phyloP scores from a whole-genome alignment of 139 green algal species.

The Diplosphaera chodatii region DNA sequence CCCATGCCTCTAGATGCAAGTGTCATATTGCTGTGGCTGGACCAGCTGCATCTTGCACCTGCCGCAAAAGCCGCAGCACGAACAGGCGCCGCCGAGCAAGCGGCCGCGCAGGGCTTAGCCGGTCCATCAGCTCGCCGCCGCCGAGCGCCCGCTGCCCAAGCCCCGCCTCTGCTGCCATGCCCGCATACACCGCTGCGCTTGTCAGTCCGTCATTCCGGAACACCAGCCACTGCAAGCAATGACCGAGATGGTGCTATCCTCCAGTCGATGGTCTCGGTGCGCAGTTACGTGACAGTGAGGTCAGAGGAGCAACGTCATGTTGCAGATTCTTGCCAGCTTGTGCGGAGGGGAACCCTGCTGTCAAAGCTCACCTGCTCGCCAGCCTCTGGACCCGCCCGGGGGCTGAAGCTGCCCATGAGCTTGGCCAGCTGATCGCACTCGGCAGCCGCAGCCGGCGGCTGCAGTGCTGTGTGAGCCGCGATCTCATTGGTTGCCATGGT shows the following conservation, averaged over 20 bases:
- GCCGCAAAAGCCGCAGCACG: conserved; percentile 17
- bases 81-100: conserved; percentile 22
- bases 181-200: conserved; percentile 13
- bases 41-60: too few relatives aligned
- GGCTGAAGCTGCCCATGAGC: conserved; percentile 22
- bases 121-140: conserved; percentile 17
- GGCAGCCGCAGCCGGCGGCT: conserved; percentile 6
- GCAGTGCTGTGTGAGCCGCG: conserved; percentile 13
- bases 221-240: conserved; percentile 37
- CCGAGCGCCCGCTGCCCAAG: background rate
- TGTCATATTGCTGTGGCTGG: too few relatives aligned
- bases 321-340: too few relatives aligned
- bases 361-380: conserved; percentile 9
- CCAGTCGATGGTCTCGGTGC: too few relatives aligned
- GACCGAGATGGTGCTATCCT: too few relatives aligned
- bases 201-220: conserved; percentile 24
- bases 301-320: too few relatives aligned
- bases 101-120: conserved; percentile 10
- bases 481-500: conserved; percentile 26
- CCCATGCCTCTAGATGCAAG: too few relatives aligned
- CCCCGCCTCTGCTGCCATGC: conserved; percentile 9
- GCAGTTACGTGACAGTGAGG: too few relatives aligned
- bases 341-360: too few relatives aligned
- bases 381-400: background rate
- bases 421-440: conserved; percentile 7